Conservation (phyloP, 2,329 filamentous ascomycete species). For the Xylariaceae sp. region DNA sequence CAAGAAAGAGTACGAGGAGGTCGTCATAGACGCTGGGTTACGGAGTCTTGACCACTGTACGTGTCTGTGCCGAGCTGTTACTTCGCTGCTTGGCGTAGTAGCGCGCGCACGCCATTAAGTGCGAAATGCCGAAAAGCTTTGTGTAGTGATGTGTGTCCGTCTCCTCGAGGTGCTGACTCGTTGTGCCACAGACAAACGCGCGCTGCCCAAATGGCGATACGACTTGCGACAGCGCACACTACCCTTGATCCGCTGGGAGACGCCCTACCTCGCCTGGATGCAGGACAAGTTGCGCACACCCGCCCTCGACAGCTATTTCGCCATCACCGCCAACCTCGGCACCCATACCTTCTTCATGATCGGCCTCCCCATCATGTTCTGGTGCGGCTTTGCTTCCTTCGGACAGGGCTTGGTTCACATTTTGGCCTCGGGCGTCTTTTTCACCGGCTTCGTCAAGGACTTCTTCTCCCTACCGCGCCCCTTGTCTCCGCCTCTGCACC, state of each 20-base stretch:
- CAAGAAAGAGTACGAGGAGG: slow-evolving; percentile 20
- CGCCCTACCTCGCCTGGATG: slow-evolving; percentile 84
- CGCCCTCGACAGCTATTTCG: slow-evolving; percentile 92
- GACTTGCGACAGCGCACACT: slow-evolving; percentile 75
- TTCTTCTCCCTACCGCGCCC: slow-evolving; percentile 88
- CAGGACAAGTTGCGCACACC: slow-evolving; percentile 79
- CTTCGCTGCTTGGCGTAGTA: background rate
- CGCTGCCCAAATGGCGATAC: slow-evolving; percentile 87
- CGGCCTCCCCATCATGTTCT: slow-evolving; percentile 89
- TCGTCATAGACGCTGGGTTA: slow-evolving; percentile 68
- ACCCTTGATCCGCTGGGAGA: slow-evolving; percentile 90
- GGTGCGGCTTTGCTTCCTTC: slow-evolving; percentile 84
- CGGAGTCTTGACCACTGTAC: slow-evolving; percentile 76
- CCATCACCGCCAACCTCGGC: slow-evolving; percentile 90
- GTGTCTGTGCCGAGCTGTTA: slow-evolving; percentile 3
- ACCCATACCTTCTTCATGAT: slow-evolving; percentile 99
- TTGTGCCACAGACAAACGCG: slow-evolving; percentile 65
- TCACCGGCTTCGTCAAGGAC: slow-evolving; percentile 93
- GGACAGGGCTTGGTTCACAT: slow-evolving; percentile 81
- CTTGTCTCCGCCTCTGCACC: slow-evolving; percentile 83
- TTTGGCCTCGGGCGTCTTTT: slow-evolving; percentile 75
- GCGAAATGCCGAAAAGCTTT: background rate
- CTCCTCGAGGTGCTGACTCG: slow-evolving; percentile 9
- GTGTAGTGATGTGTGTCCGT: too few relatives aligned
- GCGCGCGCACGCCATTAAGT: slow-evolving; percentile 3